A percentile compares a stretch with the other conserved stretches of the same genome.
These are phyloP conservation scores for Candida maltosa DNA, from an alignment of 805 yeast genomes.

Conservation along the genomic window DNA sequence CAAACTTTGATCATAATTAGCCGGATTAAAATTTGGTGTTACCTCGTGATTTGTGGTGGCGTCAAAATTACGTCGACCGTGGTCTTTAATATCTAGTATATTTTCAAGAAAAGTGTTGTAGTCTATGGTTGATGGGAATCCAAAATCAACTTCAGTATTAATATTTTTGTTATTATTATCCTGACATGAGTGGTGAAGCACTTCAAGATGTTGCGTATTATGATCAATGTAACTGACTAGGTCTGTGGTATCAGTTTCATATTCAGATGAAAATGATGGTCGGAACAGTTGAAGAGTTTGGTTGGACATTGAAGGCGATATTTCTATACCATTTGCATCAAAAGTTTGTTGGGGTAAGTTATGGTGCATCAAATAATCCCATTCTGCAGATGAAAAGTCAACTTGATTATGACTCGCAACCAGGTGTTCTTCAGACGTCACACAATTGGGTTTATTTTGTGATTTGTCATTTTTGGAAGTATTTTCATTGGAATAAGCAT, in stretches of 20 bases:
- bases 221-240: too few relatives aligned
- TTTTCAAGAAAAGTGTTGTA: background rate
- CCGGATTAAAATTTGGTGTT: conserved; percentile 5
- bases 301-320: conserved; percentile 7
- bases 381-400: background rate
- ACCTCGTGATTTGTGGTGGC: too few relatives aligned
- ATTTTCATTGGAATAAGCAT: too few relatives aligned
- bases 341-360: background rate
- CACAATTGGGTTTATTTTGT: background rate
- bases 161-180: too few relatives aligned
- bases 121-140: too few relatives aligned
- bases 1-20: conserved; percentile 4
- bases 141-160: too few relatives aligned
- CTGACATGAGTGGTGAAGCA: too few relatives aligned
- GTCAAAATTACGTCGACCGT: too few relatives aligned
- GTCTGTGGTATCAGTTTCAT: conserved; percentile 9
- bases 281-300: conserved; percentile 8
- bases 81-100: too few relatives aligned
- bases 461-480: too few relatives aligned
- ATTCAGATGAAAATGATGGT: conserved; percentile 8
- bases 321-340: conserved; percentile 3
- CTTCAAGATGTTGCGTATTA: too few relatives aligned
- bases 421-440: background rate
- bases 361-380: conserved; percentile 4
- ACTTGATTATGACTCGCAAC: background rate